Conservation (phyloP, 2,329 filamentous ascomycete species). For the Pseudocercospora musae region DNA sequence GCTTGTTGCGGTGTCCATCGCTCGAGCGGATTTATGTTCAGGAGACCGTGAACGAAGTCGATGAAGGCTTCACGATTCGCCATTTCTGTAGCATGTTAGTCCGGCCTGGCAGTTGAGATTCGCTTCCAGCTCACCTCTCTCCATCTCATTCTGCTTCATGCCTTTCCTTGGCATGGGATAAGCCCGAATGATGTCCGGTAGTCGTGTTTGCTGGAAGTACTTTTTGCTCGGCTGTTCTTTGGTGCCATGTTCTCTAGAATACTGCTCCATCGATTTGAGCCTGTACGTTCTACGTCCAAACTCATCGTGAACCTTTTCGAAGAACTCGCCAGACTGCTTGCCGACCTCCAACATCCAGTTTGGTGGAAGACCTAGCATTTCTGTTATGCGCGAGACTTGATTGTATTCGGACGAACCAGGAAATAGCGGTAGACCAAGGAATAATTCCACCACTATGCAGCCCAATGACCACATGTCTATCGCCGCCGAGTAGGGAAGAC, state of each 20-base stretch:
- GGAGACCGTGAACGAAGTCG: slow-evolving; percentile 88
- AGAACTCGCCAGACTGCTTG: slow-evolving; percentile 96
- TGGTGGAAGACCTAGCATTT: slow-evolving; percentile 94
- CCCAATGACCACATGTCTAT: slow-evolving; percentile 99
- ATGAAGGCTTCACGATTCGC: slow-evolving; percentile 97
- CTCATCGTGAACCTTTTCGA: slow-evolving; percentile 88
- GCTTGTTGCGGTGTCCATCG: slow-evolving; percentile 97
- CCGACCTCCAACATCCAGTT: slow-evolving; percentile 99
- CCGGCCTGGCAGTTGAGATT: background rate
- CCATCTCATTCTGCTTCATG: slow-evolving; percentile 96
- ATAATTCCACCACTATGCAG: slow-evolving; percentile 96
- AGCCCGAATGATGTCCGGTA: slow-evolving; percentile 95
- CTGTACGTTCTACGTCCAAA: slow-evolving; percentile 88
- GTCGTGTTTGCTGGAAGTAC: slow-evolving; percentile 90
- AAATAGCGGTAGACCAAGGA: slow-evolving; percentile 89
- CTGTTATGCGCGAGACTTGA: slow-evolving; percentile 92
- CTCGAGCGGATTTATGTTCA: slow-evolving; percentile 94
- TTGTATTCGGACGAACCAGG: slow-evolving; percentile 98
- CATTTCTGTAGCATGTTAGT: slow-evolving; percentile 67
- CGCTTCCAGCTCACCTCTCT: slow-evolving; percentile 67
- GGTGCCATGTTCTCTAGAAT: slow-evolving; percentile 88
- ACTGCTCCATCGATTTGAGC: slow-evolving; percentile 96
- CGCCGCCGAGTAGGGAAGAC: slow-evolving; percentile 92
- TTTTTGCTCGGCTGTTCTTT: slow-evolving; percentile 99
- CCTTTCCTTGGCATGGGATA: slow-evolving; percentile 99